Base-by-base conservation (phyloP, 2,329 filamentous ascomycete species). In the Beauveria sp. region DNA sequence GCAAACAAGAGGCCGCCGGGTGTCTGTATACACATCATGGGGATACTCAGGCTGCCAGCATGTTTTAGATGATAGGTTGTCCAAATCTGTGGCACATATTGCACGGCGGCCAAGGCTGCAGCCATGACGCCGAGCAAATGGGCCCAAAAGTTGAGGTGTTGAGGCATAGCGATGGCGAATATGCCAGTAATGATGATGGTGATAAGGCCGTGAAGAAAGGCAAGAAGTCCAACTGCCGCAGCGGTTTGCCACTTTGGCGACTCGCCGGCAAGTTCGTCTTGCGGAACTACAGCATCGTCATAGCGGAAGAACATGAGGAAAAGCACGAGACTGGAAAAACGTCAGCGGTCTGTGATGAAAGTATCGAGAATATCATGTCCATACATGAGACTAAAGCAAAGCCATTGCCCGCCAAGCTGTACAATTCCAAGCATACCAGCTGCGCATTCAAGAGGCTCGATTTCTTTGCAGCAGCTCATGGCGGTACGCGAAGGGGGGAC, bases 1-100 rank as follows among this genome's bases (percentile, higher is more conserved):
- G 93, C 92, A 76, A 96, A 98, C 7, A 99, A 77, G 67, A 96
- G 87, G 63, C 91, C 92, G 0, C 95, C 95, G 0, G 95, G 95
- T 0, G 93, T 97, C 74, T 99, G 95, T 40, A 99, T 96, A 71
- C 90, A 89, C 93, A 99, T 98, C 89, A 97, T 98, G 5, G 91
- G 88, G 61, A 99, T 95, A 70, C 91, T n/a, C 68, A 99, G 77
- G 72, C 92, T 96, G 60, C 92, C 92, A 2, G 96, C 89, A 68
- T 93, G 88, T 71, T 93, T 89, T 62, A 97, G 79, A 58, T 80
- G 83, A 76, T 90, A 96, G 0, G 95, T 99, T 58, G 90, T 97
- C 77, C 87, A 92, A 65, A 99, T 96, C 75, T 99, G 95, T 0
- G 95, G 95, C 18, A 99, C 79, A 74, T 98, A 99, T 75, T 99